Evolutionary conservation across 1,139 yeast genomes (phyloP).

Genomic region (Blastobotrys buckinghamii): DNA sequence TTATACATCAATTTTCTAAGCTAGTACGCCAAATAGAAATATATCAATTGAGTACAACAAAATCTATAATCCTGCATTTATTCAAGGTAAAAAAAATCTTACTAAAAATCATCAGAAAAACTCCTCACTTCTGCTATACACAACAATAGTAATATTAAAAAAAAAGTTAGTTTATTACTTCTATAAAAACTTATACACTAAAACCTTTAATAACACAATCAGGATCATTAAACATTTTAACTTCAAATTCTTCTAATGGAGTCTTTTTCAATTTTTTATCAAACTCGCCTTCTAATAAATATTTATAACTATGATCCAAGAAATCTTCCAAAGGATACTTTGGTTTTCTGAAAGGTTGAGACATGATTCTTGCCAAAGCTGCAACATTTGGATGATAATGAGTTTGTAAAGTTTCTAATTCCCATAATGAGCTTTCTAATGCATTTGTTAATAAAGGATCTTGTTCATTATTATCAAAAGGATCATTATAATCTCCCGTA

Average conservation of each 20-base stretch:
- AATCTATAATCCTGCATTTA: too few relatives aligned
- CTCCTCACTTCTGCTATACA: too few relatives aligned
- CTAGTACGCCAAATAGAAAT: too few relatives aligned
- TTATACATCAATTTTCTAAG: too few relatives aligned
- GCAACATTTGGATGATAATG: constrained; percentile 97
- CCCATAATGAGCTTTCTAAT: constrained; percentile 86
- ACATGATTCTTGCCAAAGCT: constrained; percentile 78
- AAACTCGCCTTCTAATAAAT: constrained; percentile 69
- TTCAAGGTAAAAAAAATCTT: too few relatives aligned
- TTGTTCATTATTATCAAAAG: constrained; percentile 54
- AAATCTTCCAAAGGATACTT: constrained; percentile 89
- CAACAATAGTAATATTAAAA: too few relatives aligned
- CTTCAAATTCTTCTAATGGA: constrained; percentile 50
- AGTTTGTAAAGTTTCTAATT: constrained; percentile 67
- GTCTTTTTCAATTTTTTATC: constrained; percentile 63
- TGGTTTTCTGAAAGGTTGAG: constrained; percentile 85
- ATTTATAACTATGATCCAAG: constrained; percentile 80
- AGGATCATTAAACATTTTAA: background rate
- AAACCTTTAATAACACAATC: background rate
- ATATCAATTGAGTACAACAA: too few relatives aligned
- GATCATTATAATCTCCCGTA: constrained; percentile 45
- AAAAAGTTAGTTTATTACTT: too few relatives aligned
- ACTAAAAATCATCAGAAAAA: too few relatives aligned
- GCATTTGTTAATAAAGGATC: constrained; percentile 83
- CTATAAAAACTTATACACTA: background rate